Evolutionary conservation across 805 yeast genomes (phyloP).

Genomic region (Nematodospora valgi): DNA sequence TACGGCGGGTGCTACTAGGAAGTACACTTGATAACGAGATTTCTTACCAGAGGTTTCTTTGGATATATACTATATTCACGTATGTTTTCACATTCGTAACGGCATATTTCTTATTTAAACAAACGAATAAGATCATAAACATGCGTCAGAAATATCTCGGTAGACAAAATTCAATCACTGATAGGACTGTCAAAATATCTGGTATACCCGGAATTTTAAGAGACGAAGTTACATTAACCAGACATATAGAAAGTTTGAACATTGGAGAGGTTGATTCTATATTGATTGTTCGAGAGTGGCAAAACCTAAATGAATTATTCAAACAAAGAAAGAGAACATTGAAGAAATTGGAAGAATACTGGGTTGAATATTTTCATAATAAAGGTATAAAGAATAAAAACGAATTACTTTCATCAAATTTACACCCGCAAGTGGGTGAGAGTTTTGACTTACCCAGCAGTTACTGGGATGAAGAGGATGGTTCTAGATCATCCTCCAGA

Average conservation of each 20-base stretch:
- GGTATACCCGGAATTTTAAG: slow-evolving; percentile 87
- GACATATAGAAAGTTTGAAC: slow-evolving; percentile 72
- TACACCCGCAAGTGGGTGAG: slow-evolving; percentile 29
- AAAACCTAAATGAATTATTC: slow-evolving; percentile 62
- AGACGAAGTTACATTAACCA: slow-evolving; percentile 62
- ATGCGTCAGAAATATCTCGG: slow-evolving; percentile 83
- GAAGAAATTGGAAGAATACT: slow-evolving; percentile 58
- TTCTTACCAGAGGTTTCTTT: slow-evolving; percentile 56
- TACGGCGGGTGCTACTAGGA: slow-evolving; percentile 3
- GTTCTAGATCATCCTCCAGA: background rate
- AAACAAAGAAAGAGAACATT: slow-evolving; percentile 54
- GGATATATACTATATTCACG: slow-evolving; percentile 87
- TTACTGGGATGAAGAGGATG: slow-evolving; percentile 12
- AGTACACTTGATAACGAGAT: slow-evolving; percentile 16
- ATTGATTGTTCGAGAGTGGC: slow-evolving; percentile 87
- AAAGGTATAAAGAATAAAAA: slow-evolving; percentile 26
- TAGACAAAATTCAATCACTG: slow-evolving; percentile 82
- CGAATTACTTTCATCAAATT: slow-evolving; percentile 25
- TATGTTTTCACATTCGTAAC: slow-evolving; percentile 77
- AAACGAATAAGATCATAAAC: slow-evolving; percentile 68
- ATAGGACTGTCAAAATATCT: slow-evolving; percentile 80
- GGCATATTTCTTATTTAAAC: slow-evolving; percentile 56
- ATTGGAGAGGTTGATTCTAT: slow-evolving; percentile 78
- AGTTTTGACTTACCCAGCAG: slow-evolving; percentile 12
- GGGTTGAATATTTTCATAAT: slow-evolving; percentile 62